phyloP scores from a whole-genome alignment of 1,139 yeast genomes.

The Yamadazyma dendronema region DNA sequence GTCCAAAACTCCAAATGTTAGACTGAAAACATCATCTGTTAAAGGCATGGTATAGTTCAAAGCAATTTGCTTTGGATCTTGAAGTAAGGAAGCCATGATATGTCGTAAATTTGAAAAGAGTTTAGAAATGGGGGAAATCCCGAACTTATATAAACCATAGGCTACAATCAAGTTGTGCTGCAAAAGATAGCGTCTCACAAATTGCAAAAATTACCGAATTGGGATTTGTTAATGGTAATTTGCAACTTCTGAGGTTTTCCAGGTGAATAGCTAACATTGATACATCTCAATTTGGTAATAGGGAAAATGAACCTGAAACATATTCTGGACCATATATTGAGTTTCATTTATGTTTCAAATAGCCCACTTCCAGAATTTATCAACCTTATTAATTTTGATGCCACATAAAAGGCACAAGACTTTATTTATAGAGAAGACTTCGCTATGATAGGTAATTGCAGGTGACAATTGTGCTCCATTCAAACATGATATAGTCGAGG shows the following conservation, averaged over 20 bases:
- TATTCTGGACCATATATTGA: too few relatives aligned
- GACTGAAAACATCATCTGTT: slow-evolving; percentile 5
- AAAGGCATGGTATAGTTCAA: slow-evolving; percentile 21
- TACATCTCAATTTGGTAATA: neutral
- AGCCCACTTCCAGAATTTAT: too few relatives aligned
- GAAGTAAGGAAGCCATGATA: neutral
- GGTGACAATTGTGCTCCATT: too few relatives aligned
- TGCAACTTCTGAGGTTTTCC: neutral
- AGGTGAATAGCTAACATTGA: neutral
- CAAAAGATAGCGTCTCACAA: neutral
- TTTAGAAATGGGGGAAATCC: neutral
- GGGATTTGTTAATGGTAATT: slow-evolving; percentile 5
- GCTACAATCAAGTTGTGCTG: too few relatives aligned
- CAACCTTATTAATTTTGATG: too few relatives aligned
- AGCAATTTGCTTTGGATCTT: slow-evolving; percentile 16
- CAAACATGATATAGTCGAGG: too few relatives aligned
- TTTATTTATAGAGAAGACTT: too few relatives aligned
- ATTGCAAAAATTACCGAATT: slow-evolving; percentile 10
- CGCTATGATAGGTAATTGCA: too few relatives aligned
- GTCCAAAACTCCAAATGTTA: slow-evolving; percentile 17
- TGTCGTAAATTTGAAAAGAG: neutral
- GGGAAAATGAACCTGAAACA: too few relatives aligned
- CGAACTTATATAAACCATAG: neutral
- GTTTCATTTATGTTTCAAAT: too few relatives aligned
- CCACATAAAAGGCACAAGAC: too few relatives aligned